phyloP scores from a whole-genome alignment of 192 early-diverging fungal species.

The Coemansia sp. region DNA sequence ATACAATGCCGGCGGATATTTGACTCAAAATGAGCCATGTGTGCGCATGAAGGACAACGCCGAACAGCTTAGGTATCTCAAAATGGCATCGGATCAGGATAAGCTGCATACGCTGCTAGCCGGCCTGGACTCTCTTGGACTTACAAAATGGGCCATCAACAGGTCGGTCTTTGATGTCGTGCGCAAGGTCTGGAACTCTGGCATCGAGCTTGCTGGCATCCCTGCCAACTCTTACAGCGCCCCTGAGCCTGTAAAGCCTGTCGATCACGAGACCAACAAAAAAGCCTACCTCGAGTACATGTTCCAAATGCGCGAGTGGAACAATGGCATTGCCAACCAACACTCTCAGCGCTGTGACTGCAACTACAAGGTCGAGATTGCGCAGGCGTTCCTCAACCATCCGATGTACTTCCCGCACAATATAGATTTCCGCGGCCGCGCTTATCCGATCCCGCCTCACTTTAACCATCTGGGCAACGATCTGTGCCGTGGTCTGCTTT shows the following conservation, averaged over 20 bases:
- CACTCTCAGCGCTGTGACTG: conserved; percentile 87
- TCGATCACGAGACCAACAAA: conserved; percentile 61
- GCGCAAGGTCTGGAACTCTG: conserved; percentile 86
- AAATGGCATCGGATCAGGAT: conserved; percentile 73
- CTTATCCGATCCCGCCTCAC: conserved; percentile 93
- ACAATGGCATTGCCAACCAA: conserved; percentile 66
- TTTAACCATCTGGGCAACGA: conserved; percentile 98
- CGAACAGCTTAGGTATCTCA: conserved; percentile 78
- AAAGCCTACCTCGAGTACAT: conserved; percentile 60
- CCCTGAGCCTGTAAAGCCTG: conserved; percentile 62
- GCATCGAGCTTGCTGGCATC: conserved; percentile 69
- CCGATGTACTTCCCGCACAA: conserved; percentile 97
- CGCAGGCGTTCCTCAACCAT: conserved; percentile 79
- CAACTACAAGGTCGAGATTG: conserved; percentile 96
- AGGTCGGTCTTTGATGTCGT: conserved; percentile 76
- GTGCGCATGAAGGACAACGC: conserved; percentile 72
- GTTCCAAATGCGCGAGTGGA: conserved; percentile 58
- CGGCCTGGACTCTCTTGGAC: conserved; percentile 85
- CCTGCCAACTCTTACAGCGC: conserved; percentile 57
- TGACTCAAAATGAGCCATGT: conserved; percentile 66
- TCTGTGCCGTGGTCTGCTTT: conserved; percentile 89
- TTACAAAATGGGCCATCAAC: conserved; percentile 88
- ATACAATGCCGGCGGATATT: conserved; percentile 81
- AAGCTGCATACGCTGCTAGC: conserved; percentile 67
- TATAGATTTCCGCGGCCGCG: conserved; percentile 95